A percentile compares a stretch with the other conserved stretches of the same genome.
Conservation (phyloP, 1,139 yeast genomes). For the Hyphopichia fennica region DNA sequence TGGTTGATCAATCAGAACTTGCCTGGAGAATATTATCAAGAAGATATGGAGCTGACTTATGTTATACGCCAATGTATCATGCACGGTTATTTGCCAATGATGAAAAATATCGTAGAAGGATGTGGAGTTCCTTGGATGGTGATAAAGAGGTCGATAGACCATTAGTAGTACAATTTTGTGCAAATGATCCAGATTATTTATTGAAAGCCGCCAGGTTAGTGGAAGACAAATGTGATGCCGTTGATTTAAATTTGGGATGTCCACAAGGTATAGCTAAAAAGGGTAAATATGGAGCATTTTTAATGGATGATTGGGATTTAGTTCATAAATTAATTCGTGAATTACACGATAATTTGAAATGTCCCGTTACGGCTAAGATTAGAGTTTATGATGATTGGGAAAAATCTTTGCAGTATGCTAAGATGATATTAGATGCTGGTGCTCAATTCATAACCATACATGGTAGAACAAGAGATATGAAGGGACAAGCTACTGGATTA, state of each 20-base stretch:
- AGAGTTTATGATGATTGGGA: slow-evolving; percentile 85
- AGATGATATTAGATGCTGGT: slow-evolving; percentile 89
- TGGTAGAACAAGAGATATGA: slow-evolving; percentile 96
- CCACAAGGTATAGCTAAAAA: slow-evolving; percentile 96
- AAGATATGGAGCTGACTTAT: slow-evolving; percentile 86
- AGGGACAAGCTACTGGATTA: slow-evolving; percentile 91
- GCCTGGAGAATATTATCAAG: slow-evolving; percentile 94
- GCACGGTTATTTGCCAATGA: slow-evolving; percentile 87
- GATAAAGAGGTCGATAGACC: slow-evolving; percentile 69
- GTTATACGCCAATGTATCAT: slow-evolving; percentile 97
- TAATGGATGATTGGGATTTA: slow-evolving; percentile 97
- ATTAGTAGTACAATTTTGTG: slow-evolving; percentile 90
- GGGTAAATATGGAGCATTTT: slow-evolving; percentile 92
- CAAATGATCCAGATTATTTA: slow-evolving; percentile 86
- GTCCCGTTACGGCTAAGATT: slow-evolving; percentile 96
- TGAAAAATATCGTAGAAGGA: slow-evolving; percentile 72
- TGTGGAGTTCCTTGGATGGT: slow-evolving; percentile 81
- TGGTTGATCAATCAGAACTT: slow-evolving; percentile 96
- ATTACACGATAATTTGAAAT: slow-evolving; percentile 68
- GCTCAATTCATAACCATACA: slow-evolving; percentile 95
- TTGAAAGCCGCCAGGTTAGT: slow-evolving; percentile 81
- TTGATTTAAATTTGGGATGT: slow-evolving; percentile 92
- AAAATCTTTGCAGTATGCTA: slow-evolving; percentile 83
- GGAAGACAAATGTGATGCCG: slow-evolving; percentile 88
- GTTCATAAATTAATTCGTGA: slow-evolving; percentile 69